A percentile compares a stretch with the other conserved stretches of the same genome.
Evolutionary conservation across 2,329 filamentous ascomycete species (phyloP).

Genomic region (Aureobasidium melanogenum): DNA sequence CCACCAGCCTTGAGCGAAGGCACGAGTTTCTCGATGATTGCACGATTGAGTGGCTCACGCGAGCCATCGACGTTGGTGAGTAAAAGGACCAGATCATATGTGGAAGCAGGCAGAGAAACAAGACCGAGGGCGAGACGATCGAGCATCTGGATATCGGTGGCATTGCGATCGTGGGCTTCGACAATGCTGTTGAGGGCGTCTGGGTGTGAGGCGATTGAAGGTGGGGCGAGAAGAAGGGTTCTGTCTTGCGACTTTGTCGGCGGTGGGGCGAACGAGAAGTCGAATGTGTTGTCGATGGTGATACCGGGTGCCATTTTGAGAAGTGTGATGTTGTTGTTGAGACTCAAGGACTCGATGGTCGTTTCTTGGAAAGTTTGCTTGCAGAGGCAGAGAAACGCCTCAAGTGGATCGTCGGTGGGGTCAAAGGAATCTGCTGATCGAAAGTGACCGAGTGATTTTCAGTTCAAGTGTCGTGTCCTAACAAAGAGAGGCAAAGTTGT

Average conservation of each 20-base stretch:
- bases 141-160: conserved; percentile 93
- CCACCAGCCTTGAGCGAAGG: conserved; percentile 62
- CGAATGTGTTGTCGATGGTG: conserved; percentile 30
- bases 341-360: neutral
- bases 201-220: conserved; percentile 79
- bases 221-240: conserved; percentile 80
- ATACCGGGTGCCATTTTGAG: conserved; percentile 30
- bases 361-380: neutral
- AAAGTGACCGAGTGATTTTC: neutral
- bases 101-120: conserved; percentile 62
- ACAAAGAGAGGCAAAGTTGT: neutral
- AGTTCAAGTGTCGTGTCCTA: neutral
- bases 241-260: conserved; percentile 35
- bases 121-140: conserved; percentile 80
- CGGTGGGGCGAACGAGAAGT: conserved; percentile 22
- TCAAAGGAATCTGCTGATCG: neutral
- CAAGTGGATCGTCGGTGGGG: neutral
- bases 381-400: neutral
- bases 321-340: neutral
- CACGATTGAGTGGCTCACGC: conserved; percentile 56
- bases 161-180: conserved; percentile 60
- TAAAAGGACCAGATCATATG: conserved; percentile 79
- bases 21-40: conserved; percentile 62
- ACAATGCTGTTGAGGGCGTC: conserved; percentile 65
- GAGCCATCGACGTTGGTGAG: conserved; percentile 69